Percentiles rank a stretch among this genome's conserved stretches.
Conservation (phyloP, 1,284 basidiomycete species). For the Cutaneotrichosporon sp. region DNA sequence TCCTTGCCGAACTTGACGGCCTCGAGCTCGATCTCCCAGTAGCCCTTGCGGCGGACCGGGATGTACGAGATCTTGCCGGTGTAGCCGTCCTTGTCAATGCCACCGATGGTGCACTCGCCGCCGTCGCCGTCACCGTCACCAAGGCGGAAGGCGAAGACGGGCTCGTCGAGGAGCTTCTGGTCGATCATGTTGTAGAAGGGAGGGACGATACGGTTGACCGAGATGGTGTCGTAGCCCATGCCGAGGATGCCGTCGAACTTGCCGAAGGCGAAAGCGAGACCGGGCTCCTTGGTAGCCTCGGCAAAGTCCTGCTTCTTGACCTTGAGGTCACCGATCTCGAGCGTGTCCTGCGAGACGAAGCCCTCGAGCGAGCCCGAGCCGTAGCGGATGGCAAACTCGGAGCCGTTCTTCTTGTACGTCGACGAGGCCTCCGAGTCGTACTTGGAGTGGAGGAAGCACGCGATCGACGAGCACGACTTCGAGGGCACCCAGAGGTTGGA, state of each 20-base stretch:
- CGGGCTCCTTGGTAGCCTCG: slow-evolving; percentile 95
- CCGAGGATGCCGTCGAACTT: slow-evolving; percentile 97
- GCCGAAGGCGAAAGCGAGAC: slow-evolving; percentile 92
- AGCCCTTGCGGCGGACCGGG: slow-evolving; percentile 92
- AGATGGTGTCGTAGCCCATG: slow-evolving; percentile 92
- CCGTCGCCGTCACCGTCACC: slow-evolving; percentile 82
- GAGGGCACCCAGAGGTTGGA: slow-evolving; percentile 70
- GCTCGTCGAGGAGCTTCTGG: slow-evolving; percentile 75
- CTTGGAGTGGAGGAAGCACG: slow-evolving; percentile 91
- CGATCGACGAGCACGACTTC: slow-evolving; percentile 84
- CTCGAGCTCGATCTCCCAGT: slow-evolving; percentile 97
- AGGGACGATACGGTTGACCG: slow-evolving; percentile 87
- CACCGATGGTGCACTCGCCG: slow-evolving; percentile 92
- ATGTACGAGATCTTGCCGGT: slow-evolving; percentile 82
- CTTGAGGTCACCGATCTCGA: slow-evolving; percentile 80
- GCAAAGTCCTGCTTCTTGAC: slow-evolving; percentile 87
- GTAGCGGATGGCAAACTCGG: slow-evolving; percentile 90
- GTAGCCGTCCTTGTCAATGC: slow-evolving; percentile 79
- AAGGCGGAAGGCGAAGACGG: slow-evolving; percentile 93
- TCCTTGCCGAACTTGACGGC: slow-evolving; percentile 83
- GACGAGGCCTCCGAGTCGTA: slow-evolving; percentile 84
- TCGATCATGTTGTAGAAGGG: slow-evolving; percentile 96
- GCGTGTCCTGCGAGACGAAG: slow-evolving; percentile 82
- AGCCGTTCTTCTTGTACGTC: slow-evolving; percentile 89
- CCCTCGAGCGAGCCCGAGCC: slow-evolving; percentile 98